Conservation (phyloP, 2,329 filamentous ascomycete genomes). For the Fusarium multiceps region DNA sequence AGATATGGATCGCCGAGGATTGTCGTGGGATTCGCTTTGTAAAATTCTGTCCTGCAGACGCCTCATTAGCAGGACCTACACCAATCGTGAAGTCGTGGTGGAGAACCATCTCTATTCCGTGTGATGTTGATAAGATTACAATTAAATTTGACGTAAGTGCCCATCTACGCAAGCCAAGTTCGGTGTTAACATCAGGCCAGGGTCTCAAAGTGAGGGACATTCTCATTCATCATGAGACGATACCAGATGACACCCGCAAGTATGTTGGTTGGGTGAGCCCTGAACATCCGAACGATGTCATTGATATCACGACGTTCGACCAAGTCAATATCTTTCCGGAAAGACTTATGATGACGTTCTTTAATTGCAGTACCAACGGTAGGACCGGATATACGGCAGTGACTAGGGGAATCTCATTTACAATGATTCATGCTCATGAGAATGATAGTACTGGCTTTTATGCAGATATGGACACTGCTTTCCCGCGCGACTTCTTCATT, state of each 20-base stretch:
- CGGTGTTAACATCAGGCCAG: background rate
- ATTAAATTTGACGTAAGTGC: constrained; percentile 11
- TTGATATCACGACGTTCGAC: constrained; percentile 20
- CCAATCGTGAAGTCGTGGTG: constrained; percentile 25
- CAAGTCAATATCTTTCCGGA: background rate
- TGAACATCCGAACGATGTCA: constrained; percentile 8
- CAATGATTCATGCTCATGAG: constrained; percentile 14
- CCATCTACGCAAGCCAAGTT: background rate
- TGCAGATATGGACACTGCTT: constrained; percentile 9
- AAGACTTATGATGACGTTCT: constrained; percentile 12
- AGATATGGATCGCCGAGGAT: constrained; percentile 31
- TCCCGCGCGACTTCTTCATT: background rate
- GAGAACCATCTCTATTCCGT: constrained; percentile 7
- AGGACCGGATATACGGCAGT: constrained; percentile 22
- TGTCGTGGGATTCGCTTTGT: constrained; percentile 23
- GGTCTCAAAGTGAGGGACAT: constrained; percentile 23
- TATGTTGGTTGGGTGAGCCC: constrained; percentile 21
- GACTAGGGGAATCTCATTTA: background rate
- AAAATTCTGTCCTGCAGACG: constrained; percentile 4
- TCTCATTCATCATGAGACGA: constrained; percentile 1
- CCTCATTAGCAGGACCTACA: constrained; percentile 2
- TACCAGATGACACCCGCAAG: background rate
- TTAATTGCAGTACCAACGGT: constrained; percentile 12
- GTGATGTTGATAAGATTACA: background rate
- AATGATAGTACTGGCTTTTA: constrained; percentile 10